Percentiles rank a stretch among this genome's conserved stretches.
Evolutionary conservation across 1,284 basidiomycete species (phyloP).

Genomic region (Phlebopus sp.): DNA sequence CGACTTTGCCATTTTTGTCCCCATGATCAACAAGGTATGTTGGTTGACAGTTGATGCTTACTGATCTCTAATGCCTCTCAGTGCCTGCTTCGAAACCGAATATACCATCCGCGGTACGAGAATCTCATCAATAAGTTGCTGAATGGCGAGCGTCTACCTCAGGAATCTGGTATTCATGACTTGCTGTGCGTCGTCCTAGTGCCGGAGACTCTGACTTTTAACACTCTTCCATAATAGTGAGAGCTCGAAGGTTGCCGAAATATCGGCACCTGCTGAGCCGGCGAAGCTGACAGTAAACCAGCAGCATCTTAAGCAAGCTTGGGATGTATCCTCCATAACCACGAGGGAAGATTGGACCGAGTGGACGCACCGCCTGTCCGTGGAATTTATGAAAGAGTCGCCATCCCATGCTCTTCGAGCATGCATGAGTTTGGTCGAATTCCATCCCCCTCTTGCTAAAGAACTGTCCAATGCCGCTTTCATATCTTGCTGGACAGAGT

Average conservation of each 20-base stretch:
- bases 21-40: constrained; percentile 90
- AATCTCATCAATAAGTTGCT: constrained; percentile 85
- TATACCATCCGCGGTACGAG: constrained; percentile 88
- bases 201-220: constrained; percentile 5
- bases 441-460: constrained; percentile 88
- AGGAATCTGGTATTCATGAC: constrained; percentile 63
- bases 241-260: constrained; percentile 61
- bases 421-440: constrained; percentile 91
- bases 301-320: constrained; percentile 95
- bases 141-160: constrained; percentile 89
- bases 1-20: constrained; percentile 96
- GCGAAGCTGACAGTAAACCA: constrained; percentile 95
- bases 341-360: constrained; percentile 93
- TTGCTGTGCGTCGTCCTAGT: constrained; percentile 43
- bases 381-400: constrained; percentile 98
- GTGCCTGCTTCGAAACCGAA: constrained; percentile 77
- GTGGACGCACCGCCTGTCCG: constrained; percentile 92
- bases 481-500: constrained; percentile 95
- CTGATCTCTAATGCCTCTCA: constrained; percentile 30
- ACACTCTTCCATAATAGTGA: constrained; percentile 44
- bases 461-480: constrained; percentile 99
- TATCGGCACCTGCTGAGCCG: constrained; percentile 75
- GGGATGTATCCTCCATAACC: constrained; percentile 84
- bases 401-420: constrained; percentile 96
- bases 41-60: constrained; percentile 4